These are phyloP conservation scores for Phalaenopsis hybrid DNA, from an alignment of 116 monocot genomes.

Conservation along the genomic window DNA sequence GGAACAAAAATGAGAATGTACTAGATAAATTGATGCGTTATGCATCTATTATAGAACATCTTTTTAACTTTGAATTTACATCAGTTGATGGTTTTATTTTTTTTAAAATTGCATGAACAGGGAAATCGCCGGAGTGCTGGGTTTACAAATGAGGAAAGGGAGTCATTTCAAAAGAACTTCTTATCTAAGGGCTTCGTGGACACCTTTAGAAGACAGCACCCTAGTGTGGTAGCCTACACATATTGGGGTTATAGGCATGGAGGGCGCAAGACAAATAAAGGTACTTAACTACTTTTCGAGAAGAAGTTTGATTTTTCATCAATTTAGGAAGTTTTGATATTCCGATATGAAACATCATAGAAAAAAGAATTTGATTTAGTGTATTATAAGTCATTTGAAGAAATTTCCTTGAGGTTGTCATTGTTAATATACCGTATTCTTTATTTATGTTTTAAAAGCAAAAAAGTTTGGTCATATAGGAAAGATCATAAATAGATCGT, in stretches of 20 bases:
- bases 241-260: slow-evolving; percentile 91
- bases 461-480: neutral
- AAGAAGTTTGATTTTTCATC: neutral
- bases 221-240: slow-evolving; percentile 62
- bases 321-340: neutral
- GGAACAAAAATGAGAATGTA: neutral
- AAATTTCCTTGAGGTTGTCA: neutral
- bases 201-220: slow-evolving; percentile 83
- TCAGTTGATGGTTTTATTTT: neutral
- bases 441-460: neutral
- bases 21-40: neutral
- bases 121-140: slow-evolving; percentile 94
- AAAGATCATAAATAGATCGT: neutral
- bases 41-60: neutral
- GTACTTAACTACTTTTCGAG: slow-evolving; percentile 17
- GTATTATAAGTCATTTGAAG: neutral
- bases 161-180: slow-evolving; percentile 72
- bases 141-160: slow-evolving; percentile 83
- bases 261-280: slow-evolving; percentile 79
- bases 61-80: neutral
- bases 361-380: neutral
- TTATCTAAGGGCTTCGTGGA: slow-evolving; percentile 79
- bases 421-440: neutral
- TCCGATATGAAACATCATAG: neutral
- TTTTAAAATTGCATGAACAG: slow-evolving; percentile 22